These are phyloP conservation scores for Termitomyces sp. DNA, from an alignment of 768 basidiomycete species.

Conservation along the genomic window DNA sequence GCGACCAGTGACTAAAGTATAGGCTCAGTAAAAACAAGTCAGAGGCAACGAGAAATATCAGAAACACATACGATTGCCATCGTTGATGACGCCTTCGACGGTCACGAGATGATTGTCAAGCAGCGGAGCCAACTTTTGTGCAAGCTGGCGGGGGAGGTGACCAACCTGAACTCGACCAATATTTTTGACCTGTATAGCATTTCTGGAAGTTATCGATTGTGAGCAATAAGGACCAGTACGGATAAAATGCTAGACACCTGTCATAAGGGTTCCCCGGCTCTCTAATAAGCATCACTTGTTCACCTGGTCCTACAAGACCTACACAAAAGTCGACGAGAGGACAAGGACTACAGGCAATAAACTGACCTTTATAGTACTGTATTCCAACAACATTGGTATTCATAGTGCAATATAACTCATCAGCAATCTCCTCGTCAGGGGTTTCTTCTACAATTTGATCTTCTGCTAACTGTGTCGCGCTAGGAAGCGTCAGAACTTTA, in stretches of 20 bases:
- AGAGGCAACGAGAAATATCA: neutral
- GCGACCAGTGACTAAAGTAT: slow-evolving; percentile 36
- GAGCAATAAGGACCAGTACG: neutral
- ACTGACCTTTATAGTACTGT: slow-evolving; percentile 72
- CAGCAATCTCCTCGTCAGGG: slow-evolving; percentile 44
- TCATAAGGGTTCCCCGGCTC: slow-evolving; percentile 72
- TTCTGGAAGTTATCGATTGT: slow-evolving; percentile 34
- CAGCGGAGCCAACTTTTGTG: slow-evolving; percentile 59
- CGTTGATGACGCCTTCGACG: slow-evolving; percentile 66
- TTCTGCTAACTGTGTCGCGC: slow-evolving; percentile 17
- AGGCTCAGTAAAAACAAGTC: slow-evolving; percentile 4
- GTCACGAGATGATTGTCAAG: slow-evolving; percentile 62
- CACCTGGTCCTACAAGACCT: slow-evolving; percentile 79
- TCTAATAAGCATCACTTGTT: slow-evolving; percentile 67
- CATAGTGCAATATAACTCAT: slow-evolving; percentile 67
- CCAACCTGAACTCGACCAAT: slow-evolving; percentile 75
- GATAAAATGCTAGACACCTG: slow-evolving; percentile 31
- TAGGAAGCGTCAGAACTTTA: slow-evolving; percentile 6
- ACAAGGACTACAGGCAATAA: slow-evolving; percentile 4
- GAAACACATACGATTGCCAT: slow-evolving; percentile 60
- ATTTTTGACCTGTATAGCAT: slow-evolving; percentile 81
- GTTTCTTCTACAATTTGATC: slow-evolving; percentile 44
- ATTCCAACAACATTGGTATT: slow-evolving; percentile 72
- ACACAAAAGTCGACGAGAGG: slow-evolving; percentile 2
- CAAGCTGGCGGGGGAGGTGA: slow-evolving; percentile 66